Base-by-base conservation (phyloP, 2,329 filamentous ascomycete genomes). In the Arthrobotrys sinensis region DNA sequence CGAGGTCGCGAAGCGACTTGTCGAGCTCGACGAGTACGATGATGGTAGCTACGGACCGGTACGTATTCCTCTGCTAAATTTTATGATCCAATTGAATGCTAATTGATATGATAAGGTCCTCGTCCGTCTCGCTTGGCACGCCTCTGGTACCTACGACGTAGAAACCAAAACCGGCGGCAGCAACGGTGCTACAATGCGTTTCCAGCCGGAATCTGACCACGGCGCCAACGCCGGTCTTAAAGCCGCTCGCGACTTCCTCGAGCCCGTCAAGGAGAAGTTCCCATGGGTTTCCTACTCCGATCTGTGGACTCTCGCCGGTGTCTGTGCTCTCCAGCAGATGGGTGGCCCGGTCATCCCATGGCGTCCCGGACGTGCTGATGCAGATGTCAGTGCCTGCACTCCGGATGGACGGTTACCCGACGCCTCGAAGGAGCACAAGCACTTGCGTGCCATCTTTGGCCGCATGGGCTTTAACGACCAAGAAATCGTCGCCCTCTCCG, bases 391-490 rank as follows among this genome's bases (percentile, higher is more conserved):
- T 76, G 93, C 90, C 85, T 97, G 94, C 89, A 97, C 96, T 32
- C 96, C 96, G 63, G 94, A 97, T 83, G 96, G 96, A 81, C 94
- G 95, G 85, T 88, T 94, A 19, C 92, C 94, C 80, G 94, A 99
- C 84, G 95, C 89, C 64, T 85, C 90, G 82, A 90, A 97, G 88
- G 91, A 89, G 79, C 87, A 90, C 79, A 89, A 90, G 83, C 95
- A 98, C 86, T 89, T 98, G 82, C 92, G 96, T 83, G 89, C 90
- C 86, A 95, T 98, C 87, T 99, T 98, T 86, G 90, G 91, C 85
- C 93, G 95, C 84, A 98, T 98, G 95, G 95, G 95, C 81, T 98
- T 97, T 89, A 92, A 96, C 85, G 95, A 99, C 86, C 92, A 92
- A 83, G 94, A 97, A 86, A 98, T 98, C 84, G 95, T 97, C 53